phyloP scores from a whole-genome alignment of 2,329 filamentous ascomycete genomes.

The Aspergillus caelatus region DNA sequence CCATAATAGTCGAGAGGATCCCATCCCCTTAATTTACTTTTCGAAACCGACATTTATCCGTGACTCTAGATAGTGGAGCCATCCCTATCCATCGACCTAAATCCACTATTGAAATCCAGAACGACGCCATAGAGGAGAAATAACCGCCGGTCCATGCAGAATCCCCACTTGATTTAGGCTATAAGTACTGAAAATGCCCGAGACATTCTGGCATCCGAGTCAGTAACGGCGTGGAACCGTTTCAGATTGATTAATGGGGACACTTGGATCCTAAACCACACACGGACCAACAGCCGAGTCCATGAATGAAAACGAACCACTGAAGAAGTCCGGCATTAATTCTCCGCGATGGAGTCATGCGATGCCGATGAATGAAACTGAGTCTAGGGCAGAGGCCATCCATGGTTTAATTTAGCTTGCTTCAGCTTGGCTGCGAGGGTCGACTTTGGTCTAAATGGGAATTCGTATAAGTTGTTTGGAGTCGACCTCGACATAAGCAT shows the following conservation, averaged over 20 bases:
- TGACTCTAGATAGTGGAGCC: background rate
- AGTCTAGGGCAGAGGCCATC: background rate
- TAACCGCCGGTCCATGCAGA: background rate
- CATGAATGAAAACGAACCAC: background rate
- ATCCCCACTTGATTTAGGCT: background rate
- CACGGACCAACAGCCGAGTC: background rate
- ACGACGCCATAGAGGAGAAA: background rate
- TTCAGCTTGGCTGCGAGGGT: background rate
- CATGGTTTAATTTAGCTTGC: background rate
- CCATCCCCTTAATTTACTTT: background rate
- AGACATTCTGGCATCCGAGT: background rate
- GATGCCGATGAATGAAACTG: background rate
- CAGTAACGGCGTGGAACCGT: background rate
- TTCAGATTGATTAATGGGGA: background rate
- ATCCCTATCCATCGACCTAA: background rate
- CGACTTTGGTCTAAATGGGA: background rate
- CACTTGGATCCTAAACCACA: background rate
- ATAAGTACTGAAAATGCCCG: background rate
- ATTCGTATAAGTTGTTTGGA: background rate
- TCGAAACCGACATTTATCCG: background rate
- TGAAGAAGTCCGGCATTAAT: background rate
- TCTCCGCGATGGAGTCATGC: background rate
- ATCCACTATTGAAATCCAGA: background rate
- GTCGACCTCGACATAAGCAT: background rate
- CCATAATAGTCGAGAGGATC: background rate